Evolutionary conservation across 345 rosid genomes (phyloP), one percentile per base, ranked within the genome.

Genomic region (Citrus unshiu): DNA sequence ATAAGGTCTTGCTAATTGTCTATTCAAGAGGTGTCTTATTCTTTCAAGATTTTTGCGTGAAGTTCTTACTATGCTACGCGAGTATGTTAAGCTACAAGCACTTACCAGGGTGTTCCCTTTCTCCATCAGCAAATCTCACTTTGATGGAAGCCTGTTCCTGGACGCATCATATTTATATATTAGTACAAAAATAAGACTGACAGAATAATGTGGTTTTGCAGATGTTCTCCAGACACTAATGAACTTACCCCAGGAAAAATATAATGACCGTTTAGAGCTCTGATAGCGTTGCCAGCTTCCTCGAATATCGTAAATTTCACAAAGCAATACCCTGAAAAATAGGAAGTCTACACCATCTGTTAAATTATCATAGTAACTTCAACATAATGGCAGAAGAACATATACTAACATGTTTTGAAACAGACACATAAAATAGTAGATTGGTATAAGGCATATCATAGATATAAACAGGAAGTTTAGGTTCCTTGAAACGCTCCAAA

Each of bases 211-310:
- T 72, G 37, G 63, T 16, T 79, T 58, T 34, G 71, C 32, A 61
- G 40, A 40, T 49, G n/a, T 60, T 29, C 43, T 32, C 27, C 34
- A 62, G 37, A 71, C 75, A 66, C 22, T 39, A 80, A 62, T 59
- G 54, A 78, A 90, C 95, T 83, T 73, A 95, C 98, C 88, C 98
- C 98, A 49, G 95, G 91, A 86, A 92, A 89, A 60, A 89, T 88
- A 87, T 77, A 85, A 71, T 84, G 90, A 77, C 87, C 87, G 65
- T 86, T 61, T 77, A 95, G 86, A 85, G 92, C 93, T 78, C 82
- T 83, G 81, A 95, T 92, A 72, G 98, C 98, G 49, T 87, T 84
- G 60, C 76, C 88, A 81, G 92, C 95, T 84, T 92, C 98, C 80
- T 87, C 98, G 34, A 81, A 10, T 51, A 84, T 90, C 74, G 85